Base-by-base conservation (phyloP, 768 basidiomycete species). In the Kwoniella pini region DNA sequence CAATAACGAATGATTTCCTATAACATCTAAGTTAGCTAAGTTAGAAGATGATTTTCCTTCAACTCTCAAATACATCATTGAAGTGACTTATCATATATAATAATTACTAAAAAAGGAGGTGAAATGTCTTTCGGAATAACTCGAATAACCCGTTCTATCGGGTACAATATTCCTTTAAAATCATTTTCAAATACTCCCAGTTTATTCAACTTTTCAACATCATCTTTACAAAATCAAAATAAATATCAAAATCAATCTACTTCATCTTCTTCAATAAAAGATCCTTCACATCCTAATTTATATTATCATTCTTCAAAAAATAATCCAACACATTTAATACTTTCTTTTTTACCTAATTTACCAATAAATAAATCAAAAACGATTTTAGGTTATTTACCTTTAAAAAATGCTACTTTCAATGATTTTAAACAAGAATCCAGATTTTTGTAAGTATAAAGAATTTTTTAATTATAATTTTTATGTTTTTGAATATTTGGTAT, bases 231-330 rank as follows among this genome's bases (percentile, higher is more conserved):
- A 5, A 13, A 42, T 42, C 40, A 10, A 17, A 12, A 42, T 6
- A 7, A 12, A 42, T 6, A 42, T 42, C 40, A 10, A 17, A 12
- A 42, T 6, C 40, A 12, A 42, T 6, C 11, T 9, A 9, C 40
- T 9, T 42, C 40, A 42, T 42, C 40, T 6, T 42, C 40, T 6
- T 38, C 62, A 6, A 51, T 63, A 10, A 71, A 72, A 66, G 76
- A 77, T 56, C 74, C 74, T 3, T 64, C 62, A 1, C 76, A 77
- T 51, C 72, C 74, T 26, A 60, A 76, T 57, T 64, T 78, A 19
- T 63, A 72, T 59, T 78, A 75, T 55, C 77, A 78, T 46, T 61
- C 70, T 21, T n/a, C n/a, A n/a, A n/a, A n/a, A n/a, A n/a, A n/a
- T n/a, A n/a, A 53, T 53, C 33, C 57, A 64, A 43, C 52, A 40